Conservation (phyloP, 2,329 filamentous ascomycete species). For the Cordyceps javanica region DNA sequence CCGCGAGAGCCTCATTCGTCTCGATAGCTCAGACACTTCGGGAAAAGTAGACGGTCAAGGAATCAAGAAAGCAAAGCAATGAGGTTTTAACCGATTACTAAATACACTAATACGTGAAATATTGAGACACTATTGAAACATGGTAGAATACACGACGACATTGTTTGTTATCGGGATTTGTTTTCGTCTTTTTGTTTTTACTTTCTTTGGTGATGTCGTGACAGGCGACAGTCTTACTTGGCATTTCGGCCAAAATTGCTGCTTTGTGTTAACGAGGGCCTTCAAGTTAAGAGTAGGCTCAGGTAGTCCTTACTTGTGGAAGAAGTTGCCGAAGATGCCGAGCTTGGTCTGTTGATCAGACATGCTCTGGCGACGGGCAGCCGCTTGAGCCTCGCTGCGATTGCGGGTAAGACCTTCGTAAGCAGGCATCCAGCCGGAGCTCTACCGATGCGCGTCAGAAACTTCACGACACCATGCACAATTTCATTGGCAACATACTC, state of each 20-base stretch:
- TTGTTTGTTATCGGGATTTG: not conserved
- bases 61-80: not conserved
- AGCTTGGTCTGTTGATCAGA: slow-evolving; percentile 44
- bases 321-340: slow-evolving; percentile 49
- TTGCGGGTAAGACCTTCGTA: slow-evolving; percentile 50
- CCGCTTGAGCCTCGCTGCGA: slow-evolving; percentile 37
- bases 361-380: slow-evolving; percentile 48
- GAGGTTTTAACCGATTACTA: not conserved
- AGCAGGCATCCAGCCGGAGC: slow-evolving; percentile 39
- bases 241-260: slow-evolving; percentile 12
- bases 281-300: not conserved
- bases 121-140: not conserved
- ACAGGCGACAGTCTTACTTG: not conserved
- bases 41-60: too few relatives aligned
- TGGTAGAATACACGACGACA: not conserved
- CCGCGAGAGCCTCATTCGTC: too few relatives aligned
- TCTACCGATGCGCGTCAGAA: slow-evolving; percentile 23
- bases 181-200: not conserved
- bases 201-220: not conserved
- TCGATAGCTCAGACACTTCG: too few relatives aligned
- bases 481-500: not conserved
- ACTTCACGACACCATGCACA: too few relatives aligned
- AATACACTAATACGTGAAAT: not conserved
- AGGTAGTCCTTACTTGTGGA: slow-evolving; percentile 45
- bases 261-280: not conserved